A percentile compares a stretch with the other conserved stretches of the same genome.
phyloP scores from a whole-genome alignment of 768 basidiomycete species.

The Rhodotorula graminis region DNA sequence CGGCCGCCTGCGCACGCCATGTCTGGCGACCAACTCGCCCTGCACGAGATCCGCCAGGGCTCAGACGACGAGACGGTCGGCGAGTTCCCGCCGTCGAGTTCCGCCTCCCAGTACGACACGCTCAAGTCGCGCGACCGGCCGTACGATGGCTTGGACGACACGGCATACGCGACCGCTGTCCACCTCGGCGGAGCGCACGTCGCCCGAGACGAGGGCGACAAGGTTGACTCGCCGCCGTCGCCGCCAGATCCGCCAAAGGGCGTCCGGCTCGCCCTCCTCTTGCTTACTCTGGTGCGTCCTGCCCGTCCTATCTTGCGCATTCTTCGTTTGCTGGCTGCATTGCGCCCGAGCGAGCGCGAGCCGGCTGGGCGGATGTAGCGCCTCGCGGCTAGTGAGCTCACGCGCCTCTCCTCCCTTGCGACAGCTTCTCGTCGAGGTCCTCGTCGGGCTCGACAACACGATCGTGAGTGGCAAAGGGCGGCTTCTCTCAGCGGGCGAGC shows the following conservation, averaged over 20 bases:
- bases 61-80: neutral
- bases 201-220: neutral
- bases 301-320: no score
- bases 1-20: neutral
- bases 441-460: constrained; percentile 33
- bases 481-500: no score
- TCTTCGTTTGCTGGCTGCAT: no score
- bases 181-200: neutral
- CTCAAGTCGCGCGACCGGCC: neutral
- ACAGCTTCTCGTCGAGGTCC: constrained; percentile 30
- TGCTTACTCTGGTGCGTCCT: constrained; percentile 11
- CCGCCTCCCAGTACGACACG: neutral
- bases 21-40: neutral
- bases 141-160: neutral
- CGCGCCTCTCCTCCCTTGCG: no score
- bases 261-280: constrained; percentile 4
- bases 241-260: constrained; percentile 1
- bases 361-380: no score
- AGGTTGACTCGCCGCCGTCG: neutral
- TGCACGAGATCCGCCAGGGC: no score
- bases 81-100: neutral
- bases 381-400: no score
- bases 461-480: no score
- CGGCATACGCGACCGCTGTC: neutral
- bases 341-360: no score